Base-by-base conservation (phyloP, 2,329 filamentous ascomycete genomes). In the Chrysoporthe deuterocubensis region DNA sequence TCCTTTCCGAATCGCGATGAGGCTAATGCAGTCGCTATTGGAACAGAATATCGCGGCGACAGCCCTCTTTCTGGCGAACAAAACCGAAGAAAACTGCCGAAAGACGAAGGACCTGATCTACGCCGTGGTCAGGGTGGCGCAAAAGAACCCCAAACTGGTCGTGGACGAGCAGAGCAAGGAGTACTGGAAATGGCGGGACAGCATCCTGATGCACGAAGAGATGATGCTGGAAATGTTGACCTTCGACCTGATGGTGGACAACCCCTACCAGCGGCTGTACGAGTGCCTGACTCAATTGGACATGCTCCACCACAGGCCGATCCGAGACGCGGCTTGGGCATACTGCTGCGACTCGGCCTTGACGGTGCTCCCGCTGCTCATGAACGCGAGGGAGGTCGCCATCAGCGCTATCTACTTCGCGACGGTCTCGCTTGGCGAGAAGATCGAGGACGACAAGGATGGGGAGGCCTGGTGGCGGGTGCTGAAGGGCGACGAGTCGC, bases 161-260 rank as follows among this genome's bases (percentile, higher is more conserved):
- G 92, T 98, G 64, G 96, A 99, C 76, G 96, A 98, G 79, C 94
- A 98, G 78, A 96, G 92, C 73, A 98, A 97, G 76, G 96, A 99
- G 76, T 99, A 96, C 77, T 99, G 96, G 96, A 89, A 92, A 75
- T 99, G 96, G 96, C 89, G 94, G 70, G 96, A 99, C 76, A 96
- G 91, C 68, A 97, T 99, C 67, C 83, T 98, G 16, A 90, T 92
- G 72, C 93, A 96, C 76, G 96, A 99, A 80, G 96, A 98, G 77
- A 83, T 95, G 56, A 91, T 99, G 82, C 86, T 99, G 18, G 96
- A 98, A 78, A 89, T 89, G 58, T 84, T 99, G 21, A 98, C 94
- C 69, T 99, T 99, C 78, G 96, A 99, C 77, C 84, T 99, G 58
- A 93, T 94, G 78, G 85, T 97, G 40, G 92, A 96, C 72, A 92